These are phyloP conservation scores for Sphagnum tenellum DNA, from an alignment of 225 moss, liverwort and hornwort genomes.

Conservation along the genomic window DNA sequence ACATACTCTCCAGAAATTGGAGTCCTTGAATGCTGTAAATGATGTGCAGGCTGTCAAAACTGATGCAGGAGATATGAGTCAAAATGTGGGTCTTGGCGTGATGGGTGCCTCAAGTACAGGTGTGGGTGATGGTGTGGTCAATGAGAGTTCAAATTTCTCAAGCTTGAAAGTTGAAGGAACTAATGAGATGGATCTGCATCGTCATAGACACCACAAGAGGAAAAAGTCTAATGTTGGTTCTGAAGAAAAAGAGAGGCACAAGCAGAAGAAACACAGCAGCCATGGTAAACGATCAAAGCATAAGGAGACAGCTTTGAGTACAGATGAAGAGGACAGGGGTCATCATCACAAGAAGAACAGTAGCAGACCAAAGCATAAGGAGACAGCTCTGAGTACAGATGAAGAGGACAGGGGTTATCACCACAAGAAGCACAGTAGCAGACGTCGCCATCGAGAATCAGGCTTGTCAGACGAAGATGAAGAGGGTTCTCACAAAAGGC, in stretches of 20 bases:
- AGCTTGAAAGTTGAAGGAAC: background rate
- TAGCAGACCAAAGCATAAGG: conserved; percentile 20
- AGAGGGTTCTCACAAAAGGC: background rate
- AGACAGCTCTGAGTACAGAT: conserved; percentile 9
- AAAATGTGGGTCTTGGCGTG: too few relatives aligned
- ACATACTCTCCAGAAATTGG: conserved; percentile 1
- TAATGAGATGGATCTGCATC: background rate
- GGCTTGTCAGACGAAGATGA: background rate
- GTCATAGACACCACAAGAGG: conserved; percentile 3
- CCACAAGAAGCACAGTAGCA: conserved; percentile 10
- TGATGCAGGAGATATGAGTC: too few relatives aligned
- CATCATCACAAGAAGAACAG: conserved; percentile 11
- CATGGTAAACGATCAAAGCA: conserved; percentile 24
- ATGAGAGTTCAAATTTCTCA: conserved; percentile 3
- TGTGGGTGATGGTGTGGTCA: conserved; percentile 7
- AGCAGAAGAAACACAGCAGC: conserved; percentile 12
- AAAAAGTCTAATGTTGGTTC: background rate
- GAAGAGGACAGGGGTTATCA: conserved; percentile 7
- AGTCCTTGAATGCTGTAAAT: background rate
- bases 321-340: conserved; percentile 8
- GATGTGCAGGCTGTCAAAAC: too few relatives aligned
- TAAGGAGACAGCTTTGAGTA: conserved; percentile 9
- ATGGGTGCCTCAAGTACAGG: too few relatives aligned
- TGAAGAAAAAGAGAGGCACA: conserved; percentile 16
- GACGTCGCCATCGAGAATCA: conserved; percentile 3